phyloP scores from a whole-genome alignment of 2,329 filamentous ascomycete species.

The Fusarium udum region DNA sequence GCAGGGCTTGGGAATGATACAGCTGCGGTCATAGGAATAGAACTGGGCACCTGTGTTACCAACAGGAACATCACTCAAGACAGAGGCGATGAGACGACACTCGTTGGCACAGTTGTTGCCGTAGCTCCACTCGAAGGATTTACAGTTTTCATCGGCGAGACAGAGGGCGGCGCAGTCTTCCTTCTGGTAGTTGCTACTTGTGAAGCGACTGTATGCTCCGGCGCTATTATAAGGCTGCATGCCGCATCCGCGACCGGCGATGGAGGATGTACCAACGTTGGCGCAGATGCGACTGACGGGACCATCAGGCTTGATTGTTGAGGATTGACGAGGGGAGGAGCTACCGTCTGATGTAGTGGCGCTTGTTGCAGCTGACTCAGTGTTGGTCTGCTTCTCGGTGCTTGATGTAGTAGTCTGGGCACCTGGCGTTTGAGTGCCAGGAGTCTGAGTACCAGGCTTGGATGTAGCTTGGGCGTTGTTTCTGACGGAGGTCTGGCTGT shows the following conservation, averaged over 20 bases:
- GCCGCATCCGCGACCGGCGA: background rate
- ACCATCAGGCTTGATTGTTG: background rate
- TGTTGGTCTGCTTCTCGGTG: background rate
- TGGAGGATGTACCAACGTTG: background rate
- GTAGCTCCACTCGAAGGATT: conserved; percentile 9
- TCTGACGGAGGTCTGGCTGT: background rate
- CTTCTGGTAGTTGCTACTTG: background rate
- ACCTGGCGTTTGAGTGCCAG: background rate
- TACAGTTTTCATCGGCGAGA: conserved; percentile 1
- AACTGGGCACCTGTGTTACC: conserved; percentile 3
- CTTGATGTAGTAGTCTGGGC: background rate
- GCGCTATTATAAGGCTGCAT: conserved; percentile 8
- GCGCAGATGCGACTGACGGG: conserved; percentile 1
- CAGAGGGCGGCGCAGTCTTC: conserved; percentile 1
- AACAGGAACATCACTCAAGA: background rate
- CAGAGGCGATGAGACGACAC: background rate
- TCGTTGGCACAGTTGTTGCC: background rate
- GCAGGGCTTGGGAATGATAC: background rate
- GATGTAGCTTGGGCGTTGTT: background rate
- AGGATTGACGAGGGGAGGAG: background rate
- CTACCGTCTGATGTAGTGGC: background rate
- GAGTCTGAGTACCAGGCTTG: background rate
- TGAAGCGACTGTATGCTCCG: background rate
- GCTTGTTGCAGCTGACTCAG: rapidly evolving
- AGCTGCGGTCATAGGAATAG: conserved; percentile 2